A percentile compares a stretch with the other conserved stretches of the same genome.
phyloP scores from a whole-genome alignment of 1,139 yeast species.

The Blastobotrys arbuscula region DNA sequence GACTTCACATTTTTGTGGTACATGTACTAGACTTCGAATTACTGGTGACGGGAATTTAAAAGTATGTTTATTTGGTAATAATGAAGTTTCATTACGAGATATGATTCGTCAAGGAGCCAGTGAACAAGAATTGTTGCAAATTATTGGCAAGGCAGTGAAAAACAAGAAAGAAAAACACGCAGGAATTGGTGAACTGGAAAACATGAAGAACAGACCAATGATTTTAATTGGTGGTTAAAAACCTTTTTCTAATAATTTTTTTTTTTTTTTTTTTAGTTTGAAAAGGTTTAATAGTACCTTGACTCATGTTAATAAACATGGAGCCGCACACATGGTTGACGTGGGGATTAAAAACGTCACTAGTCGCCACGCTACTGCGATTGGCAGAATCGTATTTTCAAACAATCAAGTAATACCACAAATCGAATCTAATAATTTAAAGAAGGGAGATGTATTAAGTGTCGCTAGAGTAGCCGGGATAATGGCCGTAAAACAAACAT shows the following conservation, averaged over 20 bases:
- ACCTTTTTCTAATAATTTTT: too few species aligned
- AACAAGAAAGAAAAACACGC: constrained; percentile 46
- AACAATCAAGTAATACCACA: constrained; percentile 29
- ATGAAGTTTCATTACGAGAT: constrained; percentile 44
- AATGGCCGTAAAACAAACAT: constrained; percentile 45
- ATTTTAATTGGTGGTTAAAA: constrained; percentile 47
- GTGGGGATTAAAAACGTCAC: constrained; percentile 37
- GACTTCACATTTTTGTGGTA: constrained; percentile 47
- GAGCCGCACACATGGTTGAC: constrained; percentile 47
- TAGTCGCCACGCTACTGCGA: constrained; percentile 39
- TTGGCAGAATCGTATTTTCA: constrained; percentile 39
- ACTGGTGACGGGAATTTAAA: constrained; percentile 49
- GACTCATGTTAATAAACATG: constrained; percentile 41
- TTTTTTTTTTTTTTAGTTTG: not conserved
- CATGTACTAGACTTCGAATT: constrained; percentile 45
- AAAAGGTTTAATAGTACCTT: constrained; percentile 18
- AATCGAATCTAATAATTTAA: constrained; percentile 35
- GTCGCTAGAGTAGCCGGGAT: constrained; percentile 46
- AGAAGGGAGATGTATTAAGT: constrained; percentile 48
- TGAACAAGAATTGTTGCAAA: constrained; percentile 34
- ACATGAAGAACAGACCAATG: constrained; percentile 48
- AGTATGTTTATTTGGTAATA: constrained; percentile 48
- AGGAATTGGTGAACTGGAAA: constrained; percentile 42
- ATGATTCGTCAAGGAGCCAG: constrained; percentile 35
- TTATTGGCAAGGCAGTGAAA: constrained; percentile 42